phyloP scores from a whole-genome alignment of 2,329 filamentous ascomycete genomes.

The Polychaeton citri region DNA sequence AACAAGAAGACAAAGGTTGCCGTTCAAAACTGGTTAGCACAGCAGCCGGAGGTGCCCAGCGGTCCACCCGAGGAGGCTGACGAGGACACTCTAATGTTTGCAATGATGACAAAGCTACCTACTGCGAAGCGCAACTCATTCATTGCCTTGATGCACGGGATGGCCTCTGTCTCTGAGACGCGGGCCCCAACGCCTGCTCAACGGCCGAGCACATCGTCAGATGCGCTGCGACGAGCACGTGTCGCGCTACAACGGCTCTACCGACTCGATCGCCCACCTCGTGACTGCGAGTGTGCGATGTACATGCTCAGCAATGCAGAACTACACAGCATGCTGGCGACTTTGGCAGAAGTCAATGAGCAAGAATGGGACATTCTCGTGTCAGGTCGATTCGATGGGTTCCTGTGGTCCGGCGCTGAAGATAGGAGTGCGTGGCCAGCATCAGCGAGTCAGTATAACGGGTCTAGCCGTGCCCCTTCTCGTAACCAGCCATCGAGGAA shows the following conservation, averaged over 20 bases:
- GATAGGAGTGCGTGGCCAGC: conserved; percentile 25
- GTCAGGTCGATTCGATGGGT: conserved; percentile 89
- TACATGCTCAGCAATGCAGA: conserved; percentile 72
- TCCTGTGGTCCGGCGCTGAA: conserved; percentile 86
- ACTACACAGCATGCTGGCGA: conserved; percentile 76
- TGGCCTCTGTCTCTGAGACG: conserved; percentile 35
- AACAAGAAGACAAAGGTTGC: conserved; percentile 85
- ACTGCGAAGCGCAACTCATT: conserved; percentile 65
- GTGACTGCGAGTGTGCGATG: conserved; percentile 74
- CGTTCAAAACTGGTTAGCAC: conserved; percentile 80
- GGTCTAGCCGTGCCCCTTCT: conserved; percentile 12
- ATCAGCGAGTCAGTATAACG: conserved; percentile 15
- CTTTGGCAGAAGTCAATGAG: conserved; percentile 72
- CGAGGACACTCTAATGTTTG: conserved; percentile 86
- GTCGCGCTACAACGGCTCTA: conserved; percentile 77
- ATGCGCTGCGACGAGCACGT: conserved; percentile 62
- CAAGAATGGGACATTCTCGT: conserved; percentile 96
- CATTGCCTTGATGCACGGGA: conserved; percentile 60
- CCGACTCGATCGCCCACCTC: conserved; percentile 55
- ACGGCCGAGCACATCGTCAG: conserved; percentile 31
- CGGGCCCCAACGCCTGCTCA: conserved; percentile 54
- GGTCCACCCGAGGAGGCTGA: conserved; percentile 80
- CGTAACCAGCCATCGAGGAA: conserved; percentile 25
- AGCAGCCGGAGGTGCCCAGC: conserved; percentile 59
- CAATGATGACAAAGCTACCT: conserved; percentile 77